Percentiles rank a stretch among this genome's conserved stretches.
Evolutionary conservation across 495 filamentous ascomycete genomes (phyloP).

Genomic region (Baudoinia panamericana): DNA sequence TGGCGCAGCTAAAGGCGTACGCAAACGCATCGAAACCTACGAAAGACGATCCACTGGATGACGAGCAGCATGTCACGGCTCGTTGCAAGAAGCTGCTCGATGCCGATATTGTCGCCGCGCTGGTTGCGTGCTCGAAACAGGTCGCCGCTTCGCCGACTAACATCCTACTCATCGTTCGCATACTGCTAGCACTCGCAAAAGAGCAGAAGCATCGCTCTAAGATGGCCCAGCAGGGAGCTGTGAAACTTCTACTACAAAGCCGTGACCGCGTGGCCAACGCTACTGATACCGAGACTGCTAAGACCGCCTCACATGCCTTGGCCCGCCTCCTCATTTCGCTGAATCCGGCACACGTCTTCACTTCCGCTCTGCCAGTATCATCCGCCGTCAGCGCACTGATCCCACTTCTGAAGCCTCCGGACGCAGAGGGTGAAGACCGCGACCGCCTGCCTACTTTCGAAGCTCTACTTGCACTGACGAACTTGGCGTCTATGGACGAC

Average conservation of each 20-base stretch:
- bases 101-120: conserved; percentile 56
- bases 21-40: conserved; percentile 62
- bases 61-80: conserved; percentile 57
- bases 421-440: conserved; percentile 33
- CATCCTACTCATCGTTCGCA: conserved; percentile 53
- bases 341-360: conserved; percentile 77
- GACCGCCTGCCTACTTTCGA: conserved; percentile 88
- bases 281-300: conserved; percentile 36
- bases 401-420: conserved; percentile 52
- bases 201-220: conserved; percentile 56
- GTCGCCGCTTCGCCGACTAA: conserved; percentile 44
- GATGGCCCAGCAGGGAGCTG: conserved; percentile 80
- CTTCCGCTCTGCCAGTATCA: conserved; percentile 55
- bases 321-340: conserved; percentile 86
- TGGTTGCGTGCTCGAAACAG: conserved; percentile 57
- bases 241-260: conserved; percentile 66
- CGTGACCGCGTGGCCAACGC: conserved; percentile 34
- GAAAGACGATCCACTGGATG: conserved; percentile 52
- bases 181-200: conserved; percentile 63
- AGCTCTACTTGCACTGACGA: conserved; percentile 79
- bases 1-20: conserved; percentile 82
- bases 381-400: conserved; percentile 69
- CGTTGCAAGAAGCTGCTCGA: conserved; percentile 69
- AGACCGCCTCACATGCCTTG: conserved; percentile 66
- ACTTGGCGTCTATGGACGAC: conserved; percentile 65